Conservation (phyloP, 2,329 filamentous ascomycete species). For the Aspergillus versicolor region DNA sequence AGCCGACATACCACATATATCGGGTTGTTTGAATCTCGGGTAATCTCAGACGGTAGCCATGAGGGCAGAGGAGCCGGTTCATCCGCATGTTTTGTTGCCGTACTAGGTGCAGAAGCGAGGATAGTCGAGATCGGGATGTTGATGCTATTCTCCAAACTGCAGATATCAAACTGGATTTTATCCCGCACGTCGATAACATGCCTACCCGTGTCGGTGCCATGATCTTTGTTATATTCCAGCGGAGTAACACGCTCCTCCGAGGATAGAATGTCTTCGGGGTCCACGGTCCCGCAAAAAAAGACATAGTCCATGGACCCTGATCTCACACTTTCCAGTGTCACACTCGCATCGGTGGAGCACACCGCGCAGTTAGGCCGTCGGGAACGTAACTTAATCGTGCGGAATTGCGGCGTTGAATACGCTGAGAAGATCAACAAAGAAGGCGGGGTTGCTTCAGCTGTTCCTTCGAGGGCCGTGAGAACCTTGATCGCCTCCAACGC, state of each 20-base stretch:
- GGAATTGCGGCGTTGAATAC: slow-evolving; percentile 56
- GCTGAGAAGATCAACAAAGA: slow-evolving; percentile 46
- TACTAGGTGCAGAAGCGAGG: slow-evolving; percentile 21
- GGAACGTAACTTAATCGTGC: slow-evolving; percentile 71
- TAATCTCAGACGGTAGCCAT: slow-evolving; percentile 30
- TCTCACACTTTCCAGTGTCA: slow-evolving; percentile 63
- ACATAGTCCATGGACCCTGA: slow-evolving; percentile 76
- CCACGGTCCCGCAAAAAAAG: slow-evolving; percentile 73
- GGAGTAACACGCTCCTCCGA: slow-evolving; percentile 68
- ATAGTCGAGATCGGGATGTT: slow-evolving; percentile 53
- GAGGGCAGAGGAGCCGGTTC: slow-evolving; percentile 18
- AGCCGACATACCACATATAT: slow-evolving; percentile 49
- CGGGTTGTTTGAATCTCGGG: slow-evolving; percentile 26
- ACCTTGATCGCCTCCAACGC: slow-evolving; percentile 86
- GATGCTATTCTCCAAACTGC: slow-evolving; percentile 70
- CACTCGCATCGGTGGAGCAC: slow-evolving; percentile 64
- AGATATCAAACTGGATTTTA: slow-evolving; percentile 79
- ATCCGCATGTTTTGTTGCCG: neutral
- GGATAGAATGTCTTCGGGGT: slow-evolving; percentile 56
- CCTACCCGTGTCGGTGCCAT: slow-evolving; percentile 11
- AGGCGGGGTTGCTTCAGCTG: slow-evolving; percentile 26
- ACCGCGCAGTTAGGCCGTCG: slow-evolving; percentile 71
- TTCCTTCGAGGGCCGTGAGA: slow-evolving; percentile 49
- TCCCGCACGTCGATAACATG: slow-evolving; percentile 78
- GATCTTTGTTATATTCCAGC: slow-evolving; percentile 52